Evolutionary conservation across 192 early-diverging fungal species (phyloP).

Genomic region (Coemansia sp.): DNA sequence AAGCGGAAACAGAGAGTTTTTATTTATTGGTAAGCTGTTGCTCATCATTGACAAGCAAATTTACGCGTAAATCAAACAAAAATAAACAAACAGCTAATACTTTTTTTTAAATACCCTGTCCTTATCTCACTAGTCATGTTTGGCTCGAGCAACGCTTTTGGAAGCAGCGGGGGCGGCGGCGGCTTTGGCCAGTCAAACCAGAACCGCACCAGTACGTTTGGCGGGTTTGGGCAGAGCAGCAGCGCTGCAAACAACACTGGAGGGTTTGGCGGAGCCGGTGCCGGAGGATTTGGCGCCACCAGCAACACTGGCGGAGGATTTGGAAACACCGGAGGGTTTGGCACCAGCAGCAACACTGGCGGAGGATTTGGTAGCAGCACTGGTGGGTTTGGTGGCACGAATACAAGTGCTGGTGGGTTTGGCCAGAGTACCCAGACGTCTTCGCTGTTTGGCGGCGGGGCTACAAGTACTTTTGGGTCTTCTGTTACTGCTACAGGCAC

Average conservation of each 20-base stretch:
- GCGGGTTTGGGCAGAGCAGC: conserved; percentile 7
- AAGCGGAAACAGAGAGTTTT: neutral
- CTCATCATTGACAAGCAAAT: too few relatives aligned
- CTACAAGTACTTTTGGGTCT: conserved; percentile 16
- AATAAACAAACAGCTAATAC: neutral
- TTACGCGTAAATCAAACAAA: neutral
- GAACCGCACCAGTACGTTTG: conserved; percentile 14
- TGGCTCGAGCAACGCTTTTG: conserved; percentile 39
- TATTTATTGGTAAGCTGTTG: neutral
- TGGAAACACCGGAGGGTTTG: conserved; percentile 29
- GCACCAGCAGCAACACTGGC: conserved; percentile 10
- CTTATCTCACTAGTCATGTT: conserved; percentile 20
- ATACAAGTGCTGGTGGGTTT: conserved; percentile 47
- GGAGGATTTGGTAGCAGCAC: conserved; percentile 28
- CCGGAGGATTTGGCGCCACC: conserved; percentile 25
- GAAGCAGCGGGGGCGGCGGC: conserved; percentile 16
- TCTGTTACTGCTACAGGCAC: conserved; percentile 55
- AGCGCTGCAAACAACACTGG: conserved; percentile 7
- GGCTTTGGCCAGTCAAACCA: conserved; percentile 17
- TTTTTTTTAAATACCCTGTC: neutral
- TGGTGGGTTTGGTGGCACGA: conserved; percentile 46
- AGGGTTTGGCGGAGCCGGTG: conserved; percentile 13
- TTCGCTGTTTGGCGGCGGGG: conserved; percentile 37
- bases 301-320: conserved; percentile 8
- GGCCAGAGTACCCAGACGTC: conserved; percentile 25